Conservation (phyloP, 2,329 filamentous ascomycete genomes). For the Clarireedia monteithiana region DNA sequence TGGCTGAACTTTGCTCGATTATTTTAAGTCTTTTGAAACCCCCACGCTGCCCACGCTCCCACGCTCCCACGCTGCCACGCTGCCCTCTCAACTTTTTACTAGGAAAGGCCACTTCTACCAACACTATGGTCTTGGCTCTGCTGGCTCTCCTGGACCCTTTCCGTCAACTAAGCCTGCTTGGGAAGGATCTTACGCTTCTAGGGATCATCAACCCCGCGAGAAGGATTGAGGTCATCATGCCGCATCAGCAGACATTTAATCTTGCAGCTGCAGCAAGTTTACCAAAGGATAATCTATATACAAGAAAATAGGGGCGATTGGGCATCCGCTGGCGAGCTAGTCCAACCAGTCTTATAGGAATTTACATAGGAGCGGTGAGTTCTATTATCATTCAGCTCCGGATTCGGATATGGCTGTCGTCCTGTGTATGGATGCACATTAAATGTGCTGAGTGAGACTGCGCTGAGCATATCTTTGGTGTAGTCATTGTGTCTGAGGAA, state of each 20-base stretch:
- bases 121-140: background rate
- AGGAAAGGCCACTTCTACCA: background rate
- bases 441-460: constrained; percentile 6
- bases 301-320: background rate
- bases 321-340: background rate
- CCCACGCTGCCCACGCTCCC: background rate
- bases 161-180: background rate
- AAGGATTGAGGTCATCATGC: constrained; percentile 5
- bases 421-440: background rate
- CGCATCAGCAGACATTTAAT: constrained; percentile 8
- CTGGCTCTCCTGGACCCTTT: background rate
- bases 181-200: background rate
- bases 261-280: constrained; percentile 1
- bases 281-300: background rate
- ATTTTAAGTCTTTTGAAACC: background rate
- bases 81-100: background rate
- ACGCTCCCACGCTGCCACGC: background rate
- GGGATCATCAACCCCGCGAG: constrained; percentile 3
- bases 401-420: background rate
- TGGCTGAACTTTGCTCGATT: too few species aligned
- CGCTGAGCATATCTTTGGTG: background rate
- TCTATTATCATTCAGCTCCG: constrained; percentile 2
- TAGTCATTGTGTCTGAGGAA: background rate
- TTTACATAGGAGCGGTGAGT: background rate
- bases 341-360: background rate